Base-by-base conservation (phyloP, 2,329 filamentous ascomycete genomes). In the Fusarium sp. region DNA sequence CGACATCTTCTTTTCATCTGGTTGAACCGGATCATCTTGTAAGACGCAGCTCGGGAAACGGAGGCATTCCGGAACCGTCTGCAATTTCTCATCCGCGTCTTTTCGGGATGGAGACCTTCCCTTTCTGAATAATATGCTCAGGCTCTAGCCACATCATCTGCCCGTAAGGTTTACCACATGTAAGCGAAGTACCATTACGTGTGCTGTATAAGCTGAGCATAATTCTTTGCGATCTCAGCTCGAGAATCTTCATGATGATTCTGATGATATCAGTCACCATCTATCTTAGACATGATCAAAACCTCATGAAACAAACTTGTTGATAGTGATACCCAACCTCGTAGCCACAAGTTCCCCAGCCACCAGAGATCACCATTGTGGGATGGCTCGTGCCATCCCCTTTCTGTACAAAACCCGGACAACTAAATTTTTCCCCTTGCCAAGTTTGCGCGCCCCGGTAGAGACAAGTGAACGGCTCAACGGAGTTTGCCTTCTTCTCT, bases 401-500 rank as follows among this genome's bases (percentile, higher is more conserved):
- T 66, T 57, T 57, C 47, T 44, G 45, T 67, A 71, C 66, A 70
- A 68, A 74, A 61, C 74, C 69, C 73, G 76, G 75, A 72, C 75
- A 79, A 77, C 77, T 77, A 77, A 78, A 77, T 77, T 80, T 80
- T 80, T 64, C 75, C 59, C 60, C 58, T 74, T 73, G 72, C 73
- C 75, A 75, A 69, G 75, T 76, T 70, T 48, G 42, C 71, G 54
- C 73, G 71, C 80, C 79, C 80, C 80, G 80, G 72, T 82, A 82
- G 73, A 74, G 58, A 74, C 78, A 82, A 77, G 75, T 79, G 75
- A 72, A 76, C 75, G 71, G 74, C 74, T 76, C 75, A 73, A 70
- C 76, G 75, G 76, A 75, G 69, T 74, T 78, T 77, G 74, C 67
- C 73, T 77, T 77, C 76, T 75, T 79, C 79, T 77, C 80, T 82